These are phyloP conservation scores for Starmera stellimalicola DNA, from an alignment of 1,139 yeast species.

Conservation along the genomic window DNA sequence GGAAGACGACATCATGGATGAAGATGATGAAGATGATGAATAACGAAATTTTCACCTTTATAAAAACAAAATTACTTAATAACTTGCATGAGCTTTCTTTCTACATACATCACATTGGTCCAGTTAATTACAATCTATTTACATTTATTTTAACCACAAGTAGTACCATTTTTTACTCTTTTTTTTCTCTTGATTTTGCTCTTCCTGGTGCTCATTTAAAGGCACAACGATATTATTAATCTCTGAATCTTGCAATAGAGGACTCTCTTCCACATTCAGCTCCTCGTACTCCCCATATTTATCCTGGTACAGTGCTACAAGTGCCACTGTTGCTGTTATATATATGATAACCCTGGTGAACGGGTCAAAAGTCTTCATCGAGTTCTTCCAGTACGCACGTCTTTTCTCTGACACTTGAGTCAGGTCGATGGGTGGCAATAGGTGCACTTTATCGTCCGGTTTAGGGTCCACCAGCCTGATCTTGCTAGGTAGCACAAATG, in stretches of 20 bases:
- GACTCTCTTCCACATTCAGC: slow-evolving; percentile 11
- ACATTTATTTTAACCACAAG: slow-evolving; percentile 29
- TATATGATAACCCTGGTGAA: slow-evolving; percentile 44
- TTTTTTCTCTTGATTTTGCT: background rate
- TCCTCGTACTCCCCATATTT: slow-evolving; percentile 18
- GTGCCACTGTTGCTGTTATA: slow-evolving; percentile 24
- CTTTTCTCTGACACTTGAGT: slow-evolving; percentile 37
- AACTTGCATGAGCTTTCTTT: background rate
- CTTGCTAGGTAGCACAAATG: slow-evolving; percentile 30
- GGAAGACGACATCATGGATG: slow-evolving; percentile 69
- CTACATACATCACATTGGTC: background rate
- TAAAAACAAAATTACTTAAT: background rate
- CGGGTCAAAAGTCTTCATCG: slow-evolving; percentile 43
- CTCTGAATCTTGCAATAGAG: slow-evolving; percentile 12
- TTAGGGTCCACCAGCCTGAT: slow-evolving; percentile 21
- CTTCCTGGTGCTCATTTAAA: slow-evolving; percentile 3
- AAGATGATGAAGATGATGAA: slow-evolving; percentile 51
- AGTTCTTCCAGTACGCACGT: slow-evolving; percentile 35
- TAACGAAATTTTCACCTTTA: slow-evolving; percentile 19
- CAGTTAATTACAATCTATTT: background rate
- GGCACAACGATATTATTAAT: slow-evolving; percentile 7
- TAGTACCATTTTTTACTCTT: slow-evolving; percentile 32
- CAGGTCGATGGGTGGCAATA: slow-evolving; percentile 34
- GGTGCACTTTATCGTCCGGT: slow-evolving; percentile 23
- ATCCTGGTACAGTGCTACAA: slow-evolving; percentile 23